A percentile compares a stretch with the other conserved stretches of the same genome.
Evolutionary conservation across 768 basidiomycete genomes (phyloP).

Genomic region (Wakefieldia striispora): DNA sequence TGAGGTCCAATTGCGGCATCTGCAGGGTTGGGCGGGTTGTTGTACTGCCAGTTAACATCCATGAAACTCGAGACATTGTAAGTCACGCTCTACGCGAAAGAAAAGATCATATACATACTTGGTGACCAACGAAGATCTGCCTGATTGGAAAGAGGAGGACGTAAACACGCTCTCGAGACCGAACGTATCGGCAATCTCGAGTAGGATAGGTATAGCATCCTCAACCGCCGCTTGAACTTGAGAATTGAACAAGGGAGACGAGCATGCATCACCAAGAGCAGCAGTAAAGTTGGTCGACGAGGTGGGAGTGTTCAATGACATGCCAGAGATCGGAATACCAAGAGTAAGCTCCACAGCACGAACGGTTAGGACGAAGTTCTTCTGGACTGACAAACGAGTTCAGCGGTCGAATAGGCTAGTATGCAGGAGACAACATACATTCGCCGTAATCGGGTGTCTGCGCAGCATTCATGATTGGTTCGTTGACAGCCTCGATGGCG

Average conservation of each 20-base stretch:
- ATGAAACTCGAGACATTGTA: constrained; percentile 56
- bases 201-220: constrained; percentile 38
- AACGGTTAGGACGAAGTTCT: constrained; percentile 64
- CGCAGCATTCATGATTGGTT: constrained; percentile 69
- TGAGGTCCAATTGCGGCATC: constrained; percentile 68
- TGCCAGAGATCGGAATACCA: constrained; percentile 43
- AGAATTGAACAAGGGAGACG: constrained; percentile 20
- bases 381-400: constrained; percentile 49
- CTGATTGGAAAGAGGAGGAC: neutral
- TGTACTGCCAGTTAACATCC: constrained; percentile 76
- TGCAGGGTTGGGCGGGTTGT: constrained; percentile 69
- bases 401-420: neutral
- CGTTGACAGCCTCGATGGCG: constrained; percentile 74
- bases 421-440: constrained; percentile 43
- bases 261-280: constrained; percentile 26
- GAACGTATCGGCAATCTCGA: constrained; percentile 23
- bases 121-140: constrained; percentile 33
- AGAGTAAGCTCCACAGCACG: constrained; percentile 62
- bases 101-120: constrained; percentile 30
- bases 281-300: constrained; percentile 35
- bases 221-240: constrained; percentile 33
- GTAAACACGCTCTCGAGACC: constrained; percentile 14
- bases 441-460: constrained; percentile 67
- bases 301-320: constrained; percentile 12
- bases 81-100: neutral